phyloP scores from a whole-genome alignment of 2,329 filamentous ascomycete genomes.

The Scortechinia acanthostroma region DNA sequence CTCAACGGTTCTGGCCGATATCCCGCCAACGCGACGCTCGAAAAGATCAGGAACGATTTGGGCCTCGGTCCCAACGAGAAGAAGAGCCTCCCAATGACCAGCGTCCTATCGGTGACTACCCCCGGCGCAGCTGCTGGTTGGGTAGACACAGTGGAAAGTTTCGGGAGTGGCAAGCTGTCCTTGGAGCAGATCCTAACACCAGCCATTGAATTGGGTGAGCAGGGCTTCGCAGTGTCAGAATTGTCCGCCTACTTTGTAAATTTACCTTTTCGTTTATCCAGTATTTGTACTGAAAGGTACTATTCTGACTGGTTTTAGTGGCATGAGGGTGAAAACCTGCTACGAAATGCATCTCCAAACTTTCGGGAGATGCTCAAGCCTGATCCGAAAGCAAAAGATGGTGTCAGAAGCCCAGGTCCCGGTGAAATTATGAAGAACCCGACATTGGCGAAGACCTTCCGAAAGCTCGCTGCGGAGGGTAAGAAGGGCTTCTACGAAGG shows the following conservation, averaged over 20 bases:
- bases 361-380: conserved; percentile 79
- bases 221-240: conserved; percentile 85
- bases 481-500: conserved; percentile 90
- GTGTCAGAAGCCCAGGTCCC: conserved; percentile 66
- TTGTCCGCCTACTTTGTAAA: conserved; percentile 63
- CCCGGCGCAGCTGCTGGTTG: conserved; percentile 89
- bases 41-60: conserved; percentile 64
- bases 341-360: conserved; percentile 76
- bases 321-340: conserved; percentile 50
- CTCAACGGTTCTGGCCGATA: conserved; percentile 91
- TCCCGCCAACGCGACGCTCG: conserved; percentile 60
- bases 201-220: conserved; percentile 77
- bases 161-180: conserved; percentile 78
- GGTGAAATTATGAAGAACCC: conserved; percentile 89
- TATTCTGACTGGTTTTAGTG: conserved; percentile 46
- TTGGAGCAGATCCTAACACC: conserved; percentile 74
- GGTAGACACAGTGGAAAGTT: conserved; percentile 80
- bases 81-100: conserved; percentile 64
- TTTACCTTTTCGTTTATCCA: conserved; percentile 7
- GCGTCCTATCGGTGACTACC: conserved; percentile 75
- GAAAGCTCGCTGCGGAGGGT: conserved; percentile 69
- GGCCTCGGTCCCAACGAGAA: conserved; percentile 46
- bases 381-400: conserved; percentile 60
- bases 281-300: background rate
- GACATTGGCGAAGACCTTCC: conserved; percentile 74